Evolutionary conservation across 2,329 filamentous ascomycete genomes (phyloP), one percentile per base, ranked within the genome.

Genomic region (Colletotrichum ledebouriae): DNA sequence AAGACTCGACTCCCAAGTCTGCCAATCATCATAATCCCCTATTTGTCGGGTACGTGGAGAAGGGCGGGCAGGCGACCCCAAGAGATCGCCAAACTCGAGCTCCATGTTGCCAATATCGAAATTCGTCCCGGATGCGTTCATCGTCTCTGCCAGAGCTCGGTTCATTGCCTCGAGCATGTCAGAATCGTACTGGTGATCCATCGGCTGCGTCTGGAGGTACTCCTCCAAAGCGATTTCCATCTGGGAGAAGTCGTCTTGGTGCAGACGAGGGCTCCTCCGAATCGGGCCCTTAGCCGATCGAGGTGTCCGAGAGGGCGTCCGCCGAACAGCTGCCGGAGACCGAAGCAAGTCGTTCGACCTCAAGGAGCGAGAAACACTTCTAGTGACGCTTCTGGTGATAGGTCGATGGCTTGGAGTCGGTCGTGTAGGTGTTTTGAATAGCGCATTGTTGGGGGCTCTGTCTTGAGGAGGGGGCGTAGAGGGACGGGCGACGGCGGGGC

Each of bases 341-440:
- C 78, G 75, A 17, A 80, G 74, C 2, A 81, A 80, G 56, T 79
- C 78, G 22, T 75, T 78, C 3, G 85, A 85, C 53, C 84, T 83
- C 65, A 88, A 81, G 41, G 87, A 88, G 66, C 83, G 83, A 11
- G 87, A 87, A 13, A 89, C 84, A 76, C 87, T 89, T 73, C 87
- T 83, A 73, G 87, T 90, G 75, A 86, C 86, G 75, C 87, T 89
- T 73, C 87, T 83, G 72, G 87, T 90, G 75, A 86, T 86, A 39
- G 85, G 89, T 71, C 86, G 87, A 73, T 88, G 87, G 71, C 78
- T 89, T 2, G 86, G 89, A 1, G 86, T 88, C n/a, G 82, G 83
- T n/a, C 85, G 86, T 1, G 87, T 87, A 1, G 89, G 88, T 3
- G 89, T 91, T 76, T 89, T 90, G 76, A 89, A 88, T 2, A 78